Conservation (phyloP, 2,329 filamentous ascomycete species). For the Lecanicillium sp. region DNA sequence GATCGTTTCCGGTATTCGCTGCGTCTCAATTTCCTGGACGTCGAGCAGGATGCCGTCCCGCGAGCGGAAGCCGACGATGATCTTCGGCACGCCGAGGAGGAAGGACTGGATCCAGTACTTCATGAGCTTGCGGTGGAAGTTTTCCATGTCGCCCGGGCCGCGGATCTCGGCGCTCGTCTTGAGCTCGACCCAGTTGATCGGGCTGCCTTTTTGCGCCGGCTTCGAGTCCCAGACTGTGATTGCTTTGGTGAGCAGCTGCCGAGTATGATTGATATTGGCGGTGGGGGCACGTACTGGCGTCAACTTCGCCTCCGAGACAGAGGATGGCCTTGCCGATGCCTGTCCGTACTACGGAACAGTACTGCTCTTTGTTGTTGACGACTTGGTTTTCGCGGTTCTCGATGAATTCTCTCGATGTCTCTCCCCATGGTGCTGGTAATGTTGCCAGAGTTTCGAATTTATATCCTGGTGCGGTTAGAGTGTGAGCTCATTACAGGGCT, state of each 20-base stretch:
- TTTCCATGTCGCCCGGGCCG: conserved; percentile 60
- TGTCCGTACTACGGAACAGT: conserved; percentile 89
- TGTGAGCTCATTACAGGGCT: not conserved
- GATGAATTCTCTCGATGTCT: conserved; percentile 68
- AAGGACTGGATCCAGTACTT: conserved; percentile 98
- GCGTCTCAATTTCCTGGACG: conserved; percentile 75
- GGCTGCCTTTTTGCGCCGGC: conserved; percentile 55
- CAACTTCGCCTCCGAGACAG: conserved; percentile 88
- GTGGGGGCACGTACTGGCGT: conserved; percentile 56
- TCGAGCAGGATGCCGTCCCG: conserved; percentile 63
- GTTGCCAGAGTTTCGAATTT: conserved; percentile 90
- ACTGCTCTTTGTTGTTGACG: conserved; percentile 88
- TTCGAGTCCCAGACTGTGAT: conserved; percentile 76
- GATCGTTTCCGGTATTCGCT: conserved; percentile 69
- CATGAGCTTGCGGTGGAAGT: conserved; percentile 83
- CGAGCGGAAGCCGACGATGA: conserved; percentile 83
- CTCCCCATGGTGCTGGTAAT: conserved; percentile 67
- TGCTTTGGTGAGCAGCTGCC: not conserved
- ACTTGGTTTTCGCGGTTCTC: conserved; percentile 63
- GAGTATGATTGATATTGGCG: not conserved
- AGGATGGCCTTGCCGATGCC: conserved; percentile 71
- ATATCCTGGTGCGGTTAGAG: conserved; percentile 56
- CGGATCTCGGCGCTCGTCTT: conserved; percentile 78
- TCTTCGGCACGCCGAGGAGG: conserved; percentile 82
- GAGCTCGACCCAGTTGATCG: conserved; percentile 88